phyloP scores from a whole-genome alignment of 805 yeast genomes.

The Clavispora santaluciae region DNA sequence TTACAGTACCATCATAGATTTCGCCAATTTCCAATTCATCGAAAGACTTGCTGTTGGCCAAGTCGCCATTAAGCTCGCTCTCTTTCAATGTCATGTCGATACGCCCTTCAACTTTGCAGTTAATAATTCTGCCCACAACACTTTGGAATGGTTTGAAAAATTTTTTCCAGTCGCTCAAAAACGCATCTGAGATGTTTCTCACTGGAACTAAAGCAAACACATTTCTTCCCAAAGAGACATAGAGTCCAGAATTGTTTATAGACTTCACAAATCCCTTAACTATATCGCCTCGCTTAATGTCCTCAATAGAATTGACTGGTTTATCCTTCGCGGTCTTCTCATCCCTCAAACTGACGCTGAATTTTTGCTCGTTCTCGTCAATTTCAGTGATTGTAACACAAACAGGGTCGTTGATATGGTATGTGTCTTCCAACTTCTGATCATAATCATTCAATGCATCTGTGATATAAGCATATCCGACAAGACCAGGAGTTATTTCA shows the following conservation, averaged over 20 bases:
- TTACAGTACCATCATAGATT: conserved; percentile 71
- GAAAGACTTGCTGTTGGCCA: conserved; percentile 52
- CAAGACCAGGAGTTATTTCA: conserved; percentile 58
- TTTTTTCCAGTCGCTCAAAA: conserved; percentile 83
- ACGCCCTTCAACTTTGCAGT: conserved; percentile 57
- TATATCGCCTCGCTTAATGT: conserved; percentile 63
- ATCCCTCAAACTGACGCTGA: conserved; percentile 59
- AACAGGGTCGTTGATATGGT: conserved; percentile 47
- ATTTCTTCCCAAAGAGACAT: conserved; percentile 66
- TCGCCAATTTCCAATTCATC: conserved; percentile 69
- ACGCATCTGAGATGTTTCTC: conserved; percentile 75
- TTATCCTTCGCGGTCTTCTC: conserved; percentile 48
- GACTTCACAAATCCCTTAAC: conserved; percentile 79
- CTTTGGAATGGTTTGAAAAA: conserved; percentile 65
- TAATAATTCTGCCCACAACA: conserved; percentile 68
- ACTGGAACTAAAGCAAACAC: conserved; percentile 78
- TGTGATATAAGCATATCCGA: conserved; percentile 64
- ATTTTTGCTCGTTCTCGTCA: conserved; percentile 45
- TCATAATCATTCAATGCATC: conserved; percentile 74
- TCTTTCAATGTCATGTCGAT: conserved; percentile 77
- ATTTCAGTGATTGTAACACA: conserved; percentile 51
- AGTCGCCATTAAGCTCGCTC: conserved; percentile 70
- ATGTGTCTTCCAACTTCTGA: conserved; percentile 45
- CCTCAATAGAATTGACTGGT: conserved; percentile 43
- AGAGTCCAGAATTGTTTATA: conserved; percentile 70